Conservation (phyloP, 495 filamentous ascomycete species). For the Talaromyces ruber region DNA sequence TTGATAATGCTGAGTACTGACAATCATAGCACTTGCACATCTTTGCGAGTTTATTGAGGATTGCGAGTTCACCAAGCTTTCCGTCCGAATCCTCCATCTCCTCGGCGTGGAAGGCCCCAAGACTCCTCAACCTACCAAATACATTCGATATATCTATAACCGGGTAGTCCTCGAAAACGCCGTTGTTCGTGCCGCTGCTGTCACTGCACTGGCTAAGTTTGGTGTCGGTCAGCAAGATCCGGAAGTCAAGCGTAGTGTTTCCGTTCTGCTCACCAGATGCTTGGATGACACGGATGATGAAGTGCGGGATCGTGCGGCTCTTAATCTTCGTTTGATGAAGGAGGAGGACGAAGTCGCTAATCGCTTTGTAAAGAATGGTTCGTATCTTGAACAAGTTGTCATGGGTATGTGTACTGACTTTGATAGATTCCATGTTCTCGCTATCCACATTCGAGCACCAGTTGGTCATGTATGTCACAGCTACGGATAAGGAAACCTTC, state of each 20-base stretch:
- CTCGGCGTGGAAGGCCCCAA: constrained; percentile 92
- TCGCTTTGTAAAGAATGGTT: constrained; percentile 87
- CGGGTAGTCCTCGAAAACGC: constrained; percentile 96
- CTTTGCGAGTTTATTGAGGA: constrained; percentile 99
- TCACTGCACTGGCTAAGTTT: constrained; percentile 93
- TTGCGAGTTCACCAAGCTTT: constrained; percentile 98
- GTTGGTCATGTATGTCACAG: constrained; percentile 95
- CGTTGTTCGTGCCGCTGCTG: constrained; percentile 88
- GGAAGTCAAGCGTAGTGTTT: constrained; percentile 91
- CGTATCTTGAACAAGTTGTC: constrained; percentile 14
- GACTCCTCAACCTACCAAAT: constrained; percentile 94
- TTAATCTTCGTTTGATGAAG: constrained; percentile 82
- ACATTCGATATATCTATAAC: constrained; percentile 99
- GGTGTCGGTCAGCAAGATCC: constrained; percentile 94
- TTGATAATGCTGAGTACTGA: constrained; percentile 8
- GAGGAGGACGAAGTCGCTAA: constrained; percentile 77
- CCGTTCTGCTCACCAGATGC: constrained; percentile 86
- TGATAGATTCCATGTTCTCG: constrained; percentile 63
- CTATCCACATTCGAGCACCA: constrained; percentile 96
- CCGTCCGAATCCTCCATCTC: constrained; percentile 88
- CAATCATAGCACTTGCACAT: constrained; percentile 66
- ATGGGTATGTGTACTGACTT: background rate
- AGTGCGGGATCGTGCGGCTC: constrained; percentile 88
- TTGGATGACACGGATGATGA: constrained; percentile 97
- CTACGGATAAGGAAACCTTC: constrained; percentile 77